A percentile compares a stretch with the other conserved stretches of the same genome.
These are phyloP conservation scores for Cladosporium sp. DNA, from an alignment of 2,329 filamentous ascomycete species.

Conservation along the genomic window DNA sequence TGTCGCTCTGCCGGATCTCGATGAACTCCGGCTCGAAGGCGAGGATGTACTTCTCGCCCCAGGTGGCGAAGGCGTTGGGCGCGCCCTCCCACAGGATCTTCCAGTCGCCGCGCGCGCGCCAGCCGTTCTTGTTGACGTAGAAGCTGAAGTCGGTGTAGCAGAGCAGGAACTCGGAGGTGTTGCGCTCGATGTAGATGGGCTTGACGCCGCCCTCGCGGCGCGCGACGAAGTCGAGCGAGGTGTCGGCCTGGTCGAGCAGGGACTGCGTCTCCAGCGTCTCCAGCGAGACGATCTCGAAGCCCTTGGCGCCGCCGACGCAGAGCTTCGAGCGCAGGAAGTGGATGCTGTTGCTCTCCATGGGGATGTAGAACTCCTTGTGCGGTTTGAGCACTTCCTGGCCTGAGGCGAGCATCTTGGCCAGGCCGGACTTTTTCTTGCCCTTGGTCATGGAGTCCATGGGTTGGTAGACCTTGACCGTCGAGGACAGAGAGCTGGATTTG, in stretches of 20 bases:
- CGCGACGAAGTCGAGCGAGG: conserved; percentile 92
- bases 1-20: conserved; percentile 92
- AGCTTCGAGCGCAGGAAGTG: conserved; percentile 96
- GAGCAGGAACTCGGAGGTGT: conserved; percentile 93
- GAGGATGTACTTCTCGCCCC: conserved; percentile 84
- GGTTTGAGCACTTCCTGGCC: conserved; percentile 93
- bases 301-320: conserved; percentile 89
- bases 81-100: conserved; percentile 95
- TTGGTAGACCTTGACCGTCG: conserved; percentile 98
- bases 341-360: conserved; percentile 94
- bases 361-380: conserved; percentile 99
- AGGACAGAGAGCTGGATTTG: conserved; percentile 86
- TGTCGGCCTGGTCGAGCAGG: conserved; percentile 93
- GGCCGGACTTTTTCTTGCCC: conserved; percentile 83
- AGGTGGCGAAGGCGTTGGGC: conserved; percentile 86
- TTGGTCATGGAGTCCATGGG: conserved; percentile 91
- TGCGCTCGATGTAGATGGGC: conserved; percentile 93
- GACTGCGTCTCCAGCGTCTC: conserved; percentile 98
- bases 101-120: conserved; percentile 94
- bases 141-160: conserved; percentile 99
- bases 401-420: conserved; percentile 90
- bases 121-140: conserved; percentile 97
- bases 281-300: conserved; percentile 93
- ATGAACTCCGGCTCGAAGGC: conserved; percentile 98
- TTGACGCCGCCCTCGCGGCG: conserved; percentile 79